Percentiles rank a stretch among this genome's conserved stretches.
Evolutionary conservation across 2,329 filamentous ascomycete genomes (phyloP).

Genomic region (Alternaria longipes): DNA sequence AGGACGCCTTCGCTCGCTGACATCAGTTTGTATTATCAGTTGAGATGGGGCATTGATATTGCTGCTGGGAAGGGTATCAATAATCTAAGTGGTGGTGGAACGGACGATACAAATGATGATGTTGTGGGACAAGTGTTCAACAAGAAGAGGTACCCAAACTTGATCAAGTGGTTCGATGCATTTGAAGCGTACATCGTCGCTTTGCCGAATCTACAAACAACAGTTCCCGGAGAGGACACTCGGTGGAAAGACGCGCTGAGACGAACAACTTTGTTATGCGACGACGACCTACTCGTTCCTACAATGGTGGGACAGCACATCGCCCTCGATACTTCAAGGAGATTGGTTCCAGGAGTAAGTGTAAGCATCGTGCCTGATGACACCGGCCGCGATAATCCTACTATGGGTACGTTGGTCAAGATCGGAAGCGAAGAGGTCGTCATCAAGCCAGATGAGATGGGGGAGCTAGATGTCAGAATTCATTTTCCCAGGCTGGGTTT

Average conservation of each 20-base stretch:
- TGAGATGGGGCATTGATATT: constrained; percentile 53
- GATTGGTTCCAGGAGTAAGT: constrained; percentile 40
- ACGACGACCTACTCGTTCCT: constrained; percentile 42
- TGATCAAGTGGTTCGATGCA: constrained; percentile 49
- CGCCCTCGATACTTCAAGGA: constrained; percentile 41
- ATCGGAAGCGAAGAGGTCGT: constrained; percentile 54
- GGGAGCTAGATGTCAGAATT: constrained; percentile 47
- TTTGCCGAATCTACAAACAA: constrained; percentile 40
- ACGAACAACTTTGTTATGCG: not conserved
- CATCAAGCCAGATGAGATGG: constrained; percentile 43
- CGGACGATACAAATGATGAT: constrained; percentile 30
- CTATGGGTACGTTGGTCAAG: constrained; percentile 47
- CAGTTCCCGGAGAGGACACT: constrained; percentile 11
- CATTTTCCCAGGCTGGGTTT: constrained; percentile 56
- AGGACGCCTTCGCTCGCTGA: constrained; percentile 48
- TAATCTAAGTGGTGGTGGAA: constrained; percentile 50
- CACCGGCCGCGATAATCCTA: constrained; percentile 52
- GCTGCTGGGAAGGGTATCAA: constrained; percentile 45
- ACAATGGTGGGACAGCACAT: constrained; percentile 38
- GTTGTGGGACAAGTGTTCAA: constrained; percentile 48
- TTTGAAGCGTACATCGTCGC: constrained; percentile 45
- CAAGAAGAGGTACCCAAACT: constrained; percentile 46
- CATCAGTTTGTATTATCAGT: constrained; percentile 51
- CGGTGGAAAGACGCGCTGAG: constrained; percentile 21
- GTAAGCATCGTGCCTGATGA: constrained; percentile 54